A percentile compares a stretch with the other conserved stretches of the same genome.
Conservation (phyloP, 257 asterid genomes). For the Solanum ossicruentum region DNA sequence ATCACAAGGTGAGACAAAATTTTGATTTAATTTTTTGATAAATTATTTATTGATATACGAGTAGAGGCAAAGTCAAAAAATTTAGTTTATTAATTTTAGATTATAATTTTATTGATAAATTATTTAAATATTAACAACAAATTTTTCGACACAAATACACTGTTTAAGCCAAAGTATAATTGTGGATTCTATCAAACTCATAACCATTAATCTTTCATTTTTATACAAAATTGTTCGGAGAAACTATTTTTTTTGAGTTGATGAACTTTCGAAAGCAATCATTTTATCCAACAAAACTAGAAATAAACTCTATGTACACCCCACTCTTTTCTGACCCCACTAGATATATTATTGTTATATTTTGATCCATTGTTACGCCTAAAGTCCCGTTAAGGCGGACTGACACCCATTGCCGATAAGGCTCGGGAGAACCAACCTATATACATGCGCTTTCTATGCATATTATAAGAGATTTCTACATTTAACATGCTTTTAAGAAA, state of each 20-base stretch:
- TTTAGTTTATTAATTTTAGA: background rate
- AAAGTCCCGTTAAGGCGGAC: too few relatives aligned
- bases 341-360: background rate
- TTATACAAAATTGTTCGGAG: background rate
- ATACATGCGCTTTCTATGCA: too few relatives aligned
- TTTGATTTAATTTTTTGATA: too few relatives aligned
- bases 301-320: too few relatives aligned
- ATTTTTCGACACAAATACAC: too few relatives aligned
- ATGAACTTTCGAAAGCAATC: background rate
- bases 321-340: rapidly evolving
- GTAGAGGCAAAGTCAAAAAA: background rate
- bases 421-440: too few relatives aligned
- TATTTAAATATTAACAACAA: background rate
- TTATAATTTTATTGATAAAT: background rate
- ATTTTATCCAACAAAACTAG: background rate
- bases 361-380: background rate
- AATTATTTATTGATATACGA: background rate
- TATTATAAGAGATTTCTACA: too few relatives aligned
- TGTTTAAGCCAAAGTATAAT: background rate
- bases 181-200: background rate
- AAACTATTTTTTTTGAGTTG: background rate
- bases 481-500: too few relatives aligned
- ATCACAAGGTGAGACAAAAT: background rate
- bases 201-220: too few relatives aligned
- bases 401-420: too few relatives aligned